Conservation (phyloP, 768 basidiomycete species). For the Multifurca ochricompacta region DNA sequence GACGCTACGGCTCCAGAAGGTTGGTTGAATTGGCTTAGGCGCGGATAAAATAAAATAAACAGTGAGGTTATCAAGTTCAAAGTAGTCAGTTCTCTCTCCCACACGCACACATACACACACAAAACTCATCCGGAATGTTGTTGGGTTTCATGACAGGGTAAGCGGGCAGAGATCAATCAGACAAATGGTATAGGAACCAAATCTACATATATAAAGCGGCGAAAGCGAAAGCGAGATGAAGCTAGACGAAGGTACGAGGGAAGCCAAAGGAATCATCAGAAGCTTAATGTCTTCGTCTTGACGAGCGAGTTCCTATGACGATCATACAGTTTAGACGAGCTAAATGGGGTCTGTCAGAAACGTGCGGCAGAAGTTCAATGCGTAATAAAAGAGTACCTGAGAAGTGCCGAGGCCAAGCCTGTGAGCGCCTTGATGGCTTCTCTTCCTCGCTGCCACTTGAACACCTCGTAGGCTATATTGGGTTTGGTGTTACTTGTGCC, state of each 20-base stretch:
- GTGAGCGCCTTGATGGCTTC: conserved; percentile 54
- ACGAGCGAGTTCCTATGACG: conserved; percentile 56
- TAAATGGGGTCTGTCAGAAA: conserved; percentile 26
- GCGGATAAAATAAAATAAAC: background rate
- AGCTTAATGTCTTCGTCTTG: conserved; percentile 47
- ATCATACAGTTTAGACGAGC: conserved; percentile 69
- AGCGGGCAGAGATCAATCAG: background rate
- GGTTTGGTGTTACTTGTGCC: background rate
- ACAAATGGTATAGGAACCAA: conserved; percentile 13
- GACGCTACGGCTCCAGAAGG: background rate
- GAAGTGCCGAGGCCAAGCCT: conserved; percentile 60
- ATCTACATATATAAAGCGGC: conserved; percentile 13
- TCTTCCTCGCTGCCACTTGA: conserved; percentile 54
- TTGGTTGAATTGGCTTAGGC: conserved; percentile 6
- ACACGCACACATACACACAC: too few species aligned
- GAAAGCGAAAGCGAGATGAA: conserved; percentile 5
- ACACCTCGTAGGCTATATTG: conserved; percentile 66
- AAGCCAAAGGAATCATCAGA: conserved; percentile 16
- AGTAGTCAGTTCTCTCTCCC: too few species aligned
- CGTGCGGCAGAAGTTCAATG: conserved; percentile 12
- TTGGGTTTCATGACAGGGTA: too few species aligned
- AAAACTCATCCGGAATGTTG: background rate
- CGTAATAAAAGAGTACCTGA: conserved; percentile 52
- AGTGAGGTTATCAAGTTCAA: too few species aligned
- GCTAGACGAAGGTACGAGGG: conserved; percentile 4